Conservation (phyloP, 257 asterid species). For the Cruciata laevipes region DNA sequence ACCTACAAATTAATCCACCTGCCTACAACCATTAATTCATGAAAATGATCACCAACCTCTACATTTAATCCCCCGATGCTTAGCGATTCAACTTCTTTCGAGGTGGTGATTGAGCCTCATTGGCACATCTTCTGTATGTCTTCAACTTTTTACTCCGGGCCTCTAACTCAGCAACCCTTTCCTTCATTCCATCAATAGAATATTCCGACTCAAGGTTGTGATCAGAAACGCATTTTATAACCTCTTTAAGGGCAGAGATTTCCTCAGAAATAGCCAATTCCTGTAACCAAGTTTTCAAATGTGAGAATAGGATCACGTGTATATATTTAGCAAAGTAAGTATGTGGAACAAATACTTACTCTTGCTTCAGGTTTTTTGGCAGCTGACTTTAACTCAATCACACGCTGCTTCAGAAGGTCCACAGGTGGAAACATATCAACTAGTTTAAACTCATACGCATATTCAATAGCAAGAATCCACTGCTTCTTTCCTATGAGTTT, state of each 20-base stretch:
- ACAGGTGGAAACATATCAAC: conserved; percentile 17
- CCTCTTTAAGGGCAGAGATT: neutral
- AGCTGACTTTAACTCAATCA: neutral
- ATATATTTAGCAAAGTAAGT: too few species aligned
- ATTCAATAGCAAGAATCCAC: conserved; percentile 13
- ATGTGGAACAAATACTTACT: conserved; percentile 7
- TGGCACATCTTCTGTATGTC: neutral
- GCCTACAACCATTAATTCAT: too few species aligned
- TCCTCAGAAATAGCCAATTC: neutral
- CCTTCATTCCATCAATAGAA: neutral
- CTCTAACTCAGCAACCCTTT: neutral
- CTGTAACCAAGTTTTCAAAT: neutral
- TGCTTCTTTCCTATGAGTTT: conserved; percentile 8
- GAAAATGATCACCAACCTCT: too few species aligned
- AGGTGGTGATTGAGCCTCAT: neutral
- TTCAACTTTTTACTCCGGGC: neutral
- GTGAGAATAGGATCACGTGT: too few species aligned
- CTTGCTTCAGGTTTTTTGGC: conserved; percentile 2
- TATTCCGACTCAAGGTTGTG: neutral
- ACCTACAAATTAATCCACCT: too few species aligned
- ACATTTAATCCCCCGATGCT: neutral
- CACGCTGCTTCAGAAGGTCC: conserved; percentile 17
- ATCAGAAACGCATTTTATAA: neutral
- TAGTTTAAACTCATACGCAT: conserved; percentile 18
- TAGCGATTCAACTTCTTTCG: neutral